phyloP scores from a whole-genome alignment of 179 eudicot genomes.

The Drosera spatulata region DNA sequence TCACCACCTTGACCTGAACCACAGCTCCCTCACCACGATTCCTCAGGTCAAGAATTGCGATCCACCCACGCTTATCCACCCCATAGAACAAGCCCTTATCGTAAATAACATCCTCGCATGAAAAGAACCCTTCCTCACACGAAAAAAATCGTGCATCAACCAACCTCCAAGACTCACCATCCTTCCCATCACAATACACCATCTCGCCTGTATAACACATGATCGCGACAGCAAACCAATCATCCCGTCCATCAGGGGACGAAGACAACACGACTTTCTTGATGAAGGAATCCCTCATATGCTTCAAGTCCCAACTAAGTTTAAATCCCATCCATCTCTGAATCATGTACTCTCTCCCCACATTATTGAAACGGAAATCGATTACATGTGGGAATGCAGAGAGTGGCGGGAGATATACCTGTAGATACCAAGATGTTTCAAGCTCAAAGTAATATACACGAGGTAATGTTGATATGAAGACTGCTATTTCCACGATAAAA shows the following conservation, averaged over 20 bases:
- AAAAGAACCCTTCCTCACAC: conserved; percentile 50
- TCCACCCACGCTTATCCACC: conserved; percentile 35
- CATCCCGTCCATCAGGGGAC: conserved; percentile 13
- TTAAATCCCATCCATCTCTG: conserved; percentile 5
- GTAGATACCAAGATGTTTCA: too few species aligned
- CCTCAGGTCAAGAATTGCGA: conserved; percentile 33
- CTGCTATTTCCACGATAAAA: too few species aligned
- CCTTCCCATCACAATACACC: conserved; percentile 31
- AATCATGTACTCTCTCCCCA: conserved; percentile 43
- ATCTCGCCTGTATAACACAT: conserved; percentile 23
- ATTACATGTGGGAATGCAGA: conserved; percentile 40
- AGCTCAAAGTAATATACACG: too few species aligned
- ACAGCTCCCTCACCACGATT: conserved; percentile 10
- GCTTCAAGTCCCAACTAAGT: conserved; percentile 16
- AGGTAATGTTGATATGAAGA: too few species aligned
- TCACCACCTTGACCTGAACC: conserved; percentile 6
- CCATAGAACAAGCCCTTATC: conserved; percentile 39
- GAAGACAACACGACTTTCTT: conserved; percentile 40
- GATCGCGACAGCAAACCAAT: conserved; percentile 35
- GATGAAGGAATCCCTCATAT: conserved; percentile 43
- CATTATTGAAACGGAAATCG: conserved; percentile 17
- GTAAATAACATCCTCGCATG: not conserved
- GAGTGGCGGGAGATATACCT: conserved; percentile 30
- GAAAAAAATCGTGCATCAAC: conserved; percentile 22
- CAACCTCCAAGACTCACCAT: conserved; percentile 33